These are phyloP conservation scores for Puccinia brachypodii DNA, from an alignment of 1,284 basidiomycete species.

Conservation along the genomic window DNA sequence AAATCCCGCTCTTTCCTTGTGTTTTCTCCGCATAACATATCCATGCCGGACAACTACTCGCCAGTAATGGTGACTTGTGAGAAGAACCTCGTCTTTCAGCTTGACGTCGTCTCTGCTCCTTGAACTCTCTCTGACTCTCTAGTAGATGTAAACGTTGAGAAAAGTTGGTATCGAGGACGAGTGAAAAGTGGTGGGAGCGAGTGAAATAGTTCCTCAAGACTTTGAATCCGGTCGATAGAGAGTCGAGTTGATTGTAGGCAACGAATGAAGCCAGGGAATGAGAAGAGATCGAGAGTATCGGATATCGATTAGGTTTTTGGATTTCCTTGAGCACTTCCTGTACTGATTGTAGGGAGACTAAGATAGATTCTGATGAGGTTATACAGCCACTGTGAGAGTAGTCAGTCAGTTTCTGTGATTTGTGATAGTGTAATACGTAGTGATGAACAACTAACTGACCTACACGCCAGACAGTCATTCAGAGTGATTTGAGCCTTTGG, in stretches of 20 bases:
- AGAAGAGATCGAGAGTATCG: conserved; percentile 83
- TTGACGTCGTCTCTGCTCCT: conserved; percentile 46
- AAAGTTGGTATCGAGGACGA: conserved; percentile 91
- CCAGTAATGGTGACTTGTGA: conserved; percentile 76
- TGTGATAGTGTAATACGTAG: conserved; percentile 53
- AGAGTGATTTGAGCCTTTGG: conserved; percentile 57
- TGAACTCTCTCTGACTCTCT: conserved; percentile 78
- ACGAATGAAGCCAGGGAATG: conserved; percentile 88
- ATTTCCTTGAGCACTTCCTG: conserved; percentile 61
- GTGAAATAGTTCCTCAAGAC: conserved; percentile 57
- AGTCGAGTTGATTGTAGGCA: conserved; percentile 60
- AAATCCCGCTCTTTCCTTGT: conserved; percentile 70
- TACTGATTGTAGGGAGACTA: conserved; percentile 56
- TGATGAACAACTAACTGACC: conserved; percentile 60
- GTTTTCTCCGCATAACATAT: conserved; percentile 99
- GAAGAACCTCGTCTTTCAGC: conserved; percentile 33
- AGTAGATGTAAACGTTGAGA: conserved; percentile 80
- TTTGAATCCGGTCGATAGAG: conserved; percentile 58
- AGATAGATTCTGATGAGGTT: conserved; percentile 56
- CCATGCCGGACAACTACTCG: conserved; percentile 97
- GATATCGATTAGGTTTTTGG: conserved; percentile 57
- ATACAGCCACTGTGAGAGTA: conserved; percentile 53
- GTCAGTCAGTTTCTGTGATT: neutral
- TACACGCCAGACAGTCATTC: conserved; percentile 59
- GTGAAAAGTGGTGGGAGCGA: conserved; percentile 66